Base-by-base conservation (phyloP, 257 asterid species). In the Solanum chmielewskii region DNA sequence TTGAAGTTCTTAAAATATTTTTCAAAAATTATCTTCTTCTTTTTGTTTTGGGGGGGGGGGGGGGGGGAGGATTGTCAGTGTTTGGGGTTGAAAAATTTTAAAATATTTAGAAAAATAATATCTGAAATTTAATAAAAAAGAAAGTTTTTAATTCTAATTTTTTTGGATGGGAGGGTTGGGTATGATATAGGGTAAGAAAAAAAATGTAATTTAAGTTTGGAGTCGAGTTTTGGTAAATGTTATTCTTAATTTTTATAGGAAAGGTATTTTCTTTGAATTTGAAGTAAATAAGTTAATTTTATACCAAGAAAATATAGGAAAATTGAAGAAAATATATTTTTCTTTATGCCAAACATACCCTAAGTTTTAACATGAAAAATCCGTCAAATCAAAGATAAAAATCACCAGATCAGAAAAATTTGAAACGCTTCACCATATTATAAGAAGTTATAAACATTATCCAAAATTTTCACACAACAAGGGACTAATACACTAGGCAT, bases 41-140 rank as follows among this genome's bases (percentile, higher is more conserved):
- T 3, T 2, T 31, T 10, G 10, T 35, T 2, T 3, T 1, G 16
- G 15, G 0, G 52, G 2, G 56, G 16, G 15, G 0, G 52, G 2
- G 56, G 4, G 52, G 18, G 5, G 52, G 16, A 16, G 18, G 56
- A 6, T 4, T 4, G 39, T 35, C 7, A 35, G 39, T 5, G 39
- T 35, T 35, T 35, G 39, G 39, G 39, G 39, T 35, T 7, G 39
- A 35, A 35, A 4, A 4, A 4, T 35, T 0, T 35, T 35, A 4
- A 35, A 35, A 35, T 35, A 35, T 35, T 35, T 35, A 6, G 39
- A 35, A 35, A 35, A 33, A 33, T 33, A 33, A 33, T 33, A 33
- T 33, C 35, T 33, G 4, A 33, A 33, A 33, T 33, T 33, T 3
- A 33, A 33, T 33, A 33, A 33, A 33, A 31, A 33, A 33, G 3